Conservation (phyloP, 768 basidiomycete species). For the Paxillus rubicundulus region DNA sequence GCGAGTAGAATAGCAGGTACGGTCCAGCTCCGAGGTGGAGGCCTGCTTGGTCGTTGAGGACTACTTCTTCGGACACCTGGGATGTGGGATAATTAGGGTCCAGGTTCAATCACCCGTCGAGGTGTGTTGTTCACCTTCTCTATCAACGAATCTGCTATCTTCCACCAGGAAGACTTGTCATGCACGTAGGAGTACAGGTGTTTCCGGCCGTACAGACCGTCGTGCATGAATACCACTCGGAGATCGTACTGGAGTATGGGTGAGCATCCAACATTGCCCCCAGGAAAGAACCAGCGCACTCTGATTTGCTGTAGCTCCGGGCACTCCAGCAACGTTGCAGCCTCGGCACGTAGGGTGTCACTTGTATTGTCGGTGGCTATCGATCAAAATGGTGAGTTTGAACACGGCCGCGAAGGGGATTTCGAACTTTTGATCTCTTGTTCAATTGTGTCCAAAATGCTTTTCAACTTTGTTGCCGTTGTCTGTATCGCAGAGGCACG, state of each 20-base stretch:
- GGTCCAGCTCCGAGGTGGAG: slow-evolving; percentile 77
- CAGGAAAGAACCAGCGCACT: slow-evolving; percentile 34
- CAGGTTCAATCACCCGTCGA: too few species aligned
- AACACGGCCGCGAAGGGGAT: background rate
- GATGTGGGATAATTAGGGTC: too few species aligned
- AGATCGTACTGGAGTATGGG: slow-evolving; percentile 67
- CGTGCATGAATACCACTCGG: slow-evolving; percentile 73
- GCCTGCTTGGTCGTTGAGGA: slow-evolving; percentile 66
- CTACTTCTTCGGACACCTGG: slow-evolving; percentile 69
- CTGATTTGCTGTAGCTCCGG: slow-evolving; percentile 62
- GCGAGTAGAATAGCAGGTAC: slow-evolving; percentile 71
- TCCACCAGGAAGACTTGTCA: slow-evolving; percentile 71
- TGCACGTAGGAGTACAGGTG: slow-evolving; percentile 79
- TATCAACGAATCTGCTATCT: slow-evolving; percentile 67
- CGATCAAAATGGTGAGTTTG: background rate
- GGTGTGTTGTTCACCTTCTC: slow-evolving; percentile 51
- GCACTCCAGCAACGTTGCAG: slow-evolving; percentile 51
- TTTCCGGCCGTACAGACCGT: slow-evolving; percentile 72
- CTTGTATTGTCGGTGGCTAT: slow-evolving; percentile 56
- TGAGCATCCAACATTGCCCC: background rate
- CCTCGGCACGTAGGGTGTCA: slow-evolving; percentile 41
- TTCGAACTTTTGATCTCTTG: slow-evolving; percentile 50
- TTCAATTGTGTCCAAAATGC: slow-evolving; percentile 50
- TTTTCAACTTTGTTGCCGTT: slow-evolving; percentile 51
- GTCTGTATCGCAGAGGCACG: slow-evolving; percentile 44